Base-by-base conservation (phyloP, 495 filamentous ascomycete genomes). In the Rhizodiscina lignyota region DNA sequence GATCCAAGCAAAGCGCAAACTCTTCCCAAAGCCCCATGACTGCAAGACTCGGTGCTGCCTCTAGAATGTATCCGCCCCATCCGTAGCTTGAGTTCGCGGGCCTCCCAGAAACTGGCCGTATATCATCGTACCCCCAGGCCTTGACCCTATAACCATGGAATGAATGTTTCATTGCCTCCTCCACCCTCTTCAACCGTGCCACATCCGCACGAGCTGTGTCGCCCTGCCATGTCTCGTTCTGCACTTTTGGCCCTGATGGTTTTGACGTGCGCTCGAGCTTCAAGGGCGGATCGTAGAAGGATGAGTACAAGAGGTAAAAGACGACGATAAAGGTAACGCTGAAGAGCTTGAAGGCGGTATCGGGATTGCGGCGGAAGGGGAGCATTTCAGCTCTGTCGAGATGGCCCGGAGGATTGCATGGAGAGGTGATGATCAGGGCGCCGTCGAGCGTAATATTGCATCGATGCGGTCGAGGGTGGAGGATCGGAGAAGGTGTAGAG, bases 51-150 rank as follows among this genome's bases (percentile, higher is more conserved):
- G 53, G 42, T 2, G 48, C 33, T 8, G 48, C 40, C 16, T 56
- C 53, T 2, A 56, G 48, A n/a, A 54, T 49, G 34, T 53, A 56
- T 10, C 47, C 51, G 4, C 50, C 53, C 53, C 53, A 56, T n/a
- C 53, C 53, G 27, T 56, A 52, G 6, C 45, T 29, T 18, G 34
- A 46, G 13, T 40, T 41, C 5, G 29, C 29, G 16, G 31, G 34
- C 1, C 32, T 43, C 2, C 53, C 53, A 18, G 40, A 38, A 15
- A 56, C 41, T 19, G 53, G 53, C 27, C 24, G 27, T 20, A 56
- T 43, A 28, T 50, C 51, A 29, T 56, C 53, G 33, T 39, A 38
- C 1, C 53, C 53, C 53, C 53, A 56, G 3, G 48, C 48, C 18
- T 42, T 27, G 29, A 43, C 32, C 18, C 39, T 26, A 30, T 55